These are phyloP conservation scores for Fusarium hainanense DNA, from an alignment of 2,329 filamentous ascomycete genomes.

Conservation along the genomic window DNA sequence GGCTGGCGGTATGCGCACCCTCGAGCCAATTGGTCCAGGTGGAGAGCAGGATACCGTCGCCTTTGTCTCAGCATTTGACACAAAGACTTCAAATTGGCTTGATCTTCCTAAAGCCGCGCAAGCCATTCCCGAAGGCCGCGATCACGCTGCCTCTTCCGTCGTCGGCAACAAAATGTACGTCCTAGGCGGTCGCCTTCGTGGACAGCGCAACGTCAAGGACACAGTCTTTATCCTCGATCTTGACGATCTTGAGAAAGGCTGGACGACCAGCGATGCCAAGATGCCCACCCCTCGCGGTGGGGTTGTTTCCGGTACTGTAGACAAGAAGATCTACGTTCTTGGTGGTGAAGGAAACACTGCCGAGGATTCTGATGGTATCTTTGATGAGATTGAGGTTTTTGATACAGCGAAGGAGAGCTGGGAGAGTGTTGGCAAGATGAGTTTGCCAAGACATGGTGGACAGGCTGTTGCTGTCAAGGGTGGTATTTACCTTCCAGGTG, in stretches of 20 bases:
- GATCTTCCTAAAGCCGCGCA: slow-evolving; percentile 40
- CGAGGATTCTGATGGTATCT: slow-evolving; percentile 36
- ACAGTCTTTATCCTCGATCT: slow-evolving; percentile 53
- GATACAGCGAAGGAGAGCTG: slow-evolving; percentile 46
- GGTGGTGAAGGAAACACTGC: slow-evolving; percentile 52
- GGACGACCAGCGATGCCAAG: slow-evolving; percentile 41
- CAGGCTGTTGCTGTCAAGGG: slow-evolving; percentile 44
- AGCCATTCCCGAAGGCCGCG: slow-evolving; percentile 49
- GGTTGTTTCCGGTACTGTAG: slow-evolving; percentile 45
- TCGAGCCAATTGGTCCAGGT: slow-evolving; percentile 13
- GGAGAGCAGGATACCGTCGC: slow-evolving; percentile 46
- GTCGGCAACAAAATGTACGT: slow-evolving; percentile 51
- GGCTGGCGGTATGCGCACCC: slow-evolving; percentile 51
- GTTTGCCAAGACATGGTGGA: slow-evolving; percentile 51
- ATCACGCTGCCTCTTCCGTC: slow-evolving; percentile 50
- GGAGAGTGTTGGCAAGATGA: slow-evolving; percentile 45
- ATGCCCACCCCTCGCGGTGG: slow-evolving; percentile 55
- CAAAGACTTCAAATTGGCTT: slow-evolving; percentile 43
- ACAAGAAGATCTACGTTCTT: slow-evolving; percentile 48
- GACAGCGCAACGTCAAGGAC: slow-evolving; percentile 48
- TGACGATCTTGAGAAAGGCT: slow-evolving; percentile 38
- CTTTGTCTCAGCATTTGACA: slow-evolving; percentile 49
- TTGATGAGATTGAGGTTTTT: slow-evolving; percentile 48
- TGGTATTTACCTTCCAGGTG: slow-evolving; percentile 51
- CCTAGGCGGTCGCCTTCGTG: slow-evolving; percentile 49